phyloP scores from a whole-genome alignment of 2,329 filamentous ascomycete species.

The Chalaropsis thielavioides region DNA sequence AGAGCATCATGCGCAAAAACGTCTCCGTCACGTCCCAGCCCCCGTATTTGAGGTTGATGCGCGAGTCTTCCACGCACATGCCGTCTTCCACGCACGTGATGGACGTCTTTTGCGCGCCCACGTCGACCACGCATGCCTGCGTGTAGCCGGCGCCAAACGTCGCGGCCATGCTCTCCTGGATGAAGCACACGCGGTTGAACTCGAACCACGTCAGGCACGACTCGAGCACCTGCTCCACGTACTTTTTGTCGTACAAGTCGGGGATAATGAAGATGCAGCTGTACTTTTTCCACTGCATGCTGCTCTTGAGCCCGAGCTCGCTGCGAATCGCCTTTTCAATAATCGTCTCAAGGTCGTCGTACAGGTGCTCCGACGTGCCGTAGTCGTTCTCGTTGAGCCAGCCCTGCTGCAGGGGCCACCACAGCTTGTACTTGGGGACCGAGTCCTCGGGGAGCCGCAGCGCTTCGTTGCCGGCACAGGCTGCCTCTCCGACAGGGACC shows the following conservation, averaged over 20 bases:
- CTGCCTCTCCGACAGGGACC: slow-evolving; percentile 27
- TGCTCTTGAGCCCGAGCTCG: slow-evolving; percentile 65
- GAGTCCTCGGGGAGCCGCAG: slow-evolving; percentile 81
- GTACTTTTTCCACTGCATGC: slow-evolving; percentile 76
- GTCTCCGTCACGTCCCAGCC: slow-evolving; percentile 86
- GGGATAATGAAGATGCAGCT: slow-evolving; percentile 96
- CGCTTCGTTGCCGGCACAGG: slow-evolving; percentile 50
- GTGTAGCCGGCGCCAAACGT: slow-evolving; percentile 93
- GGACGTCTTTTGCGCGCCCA: slow-evolving; percentile 93
- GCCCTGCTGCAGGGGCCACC: slow-evolving; percentile 79
- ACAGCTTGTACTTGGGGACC: slow-evolving; percentile 74
- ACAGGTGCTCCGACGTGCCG: slow-evolving; percentile 59
- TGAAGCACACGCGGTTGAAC: slow-evolving; percentile 79
- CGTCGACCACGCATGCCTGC: slow-evolving; percentile 85
- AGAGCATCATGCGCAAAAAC: slow-evolving; percentile 96
- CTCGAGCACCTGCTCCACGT: slow-evolving; percentile 71
- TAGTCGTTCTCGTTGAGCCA: slow-evolving; percentile 89
- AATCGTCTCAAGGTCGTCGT: slow-evolving; percentile 75
- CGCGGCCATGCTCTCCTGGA: slow-evolving; percentile 89
- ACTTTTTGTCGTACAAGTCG: slow-evolving; percentile 88
- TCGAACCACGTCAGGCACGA: slow-evolving; percentile 81
- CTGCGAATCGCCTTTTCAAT: slow-evolving; percentile 72
- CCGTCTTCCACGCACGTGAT: slow-evolving; percentile 96
- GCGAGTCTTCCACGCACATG: slow-evolving; percentile 84
- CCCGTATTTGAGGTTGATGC: slow-evolving; percentile 88